phyloP scores from a whole-genome alignment of 192 early-diverging fungal genomes.

The Backusella mclennaniae region DNA sequence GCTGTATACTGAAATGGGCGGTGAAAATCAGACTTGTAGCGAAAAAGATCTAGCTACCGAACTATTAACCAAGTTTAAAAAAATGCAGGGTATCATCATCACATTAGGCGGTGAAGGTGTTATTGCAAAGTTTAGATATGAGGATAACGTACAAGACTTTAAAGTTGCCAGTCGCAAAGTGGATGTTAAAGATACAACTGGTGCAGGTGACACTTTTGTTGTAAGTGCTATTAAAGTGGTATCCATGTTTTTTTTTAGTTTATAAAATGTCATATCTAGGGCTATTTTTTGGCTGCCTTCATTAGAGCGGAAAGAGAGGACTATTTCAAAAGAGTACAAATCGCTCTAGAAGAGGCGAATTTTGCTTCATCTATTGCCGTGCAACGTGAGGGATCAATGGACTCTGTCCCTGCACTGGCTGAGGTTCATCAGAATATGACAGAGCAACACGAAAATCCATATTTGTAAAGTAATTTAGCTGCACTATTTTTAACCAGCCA shows the following conservation, averaged over 20 bases:
- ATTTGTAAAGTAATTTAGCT: background rate
- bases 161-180: slow-evolving; percentile 42
- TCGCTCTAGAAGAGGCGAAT: slow-evolving; percentile 58
- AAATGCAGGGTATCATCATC: slow-evolving; percentile 58
- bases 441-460: slow-evolving; percentile 4
- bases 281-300: slow-evolving; percentile 64
- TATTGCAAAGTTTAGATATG: slow-evolving; percentile 41
- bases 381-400: slow-evolving; percentile 63
- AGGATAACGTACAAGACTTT: slow-evolving; percentile 38
- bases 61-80: slow-evolving; percentile 43
- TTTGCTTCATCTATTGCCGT: slow-evolving; percentile 68
- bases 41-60: slow-evolving; percentile 31
- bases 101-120: slow-evolving; percentile 71
- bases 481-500: slow-evolving; percentile 11
- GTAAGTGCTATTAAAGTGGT: slow-evolving; percentile 27
- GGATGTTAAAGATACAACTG: slow-evolving; percentile 56
- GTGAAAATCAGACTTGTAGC: background rate
- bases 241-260: background rate
- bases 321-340: slow-evolving; percentile 33
- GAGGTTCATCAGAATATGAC: slow-evolving; percentile 34
- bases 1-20: slow-evolving; percentile 39
- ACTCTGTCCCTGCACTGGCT: slow-evolving; percentile 54
- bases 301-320: slow-evolving; percentile 36
- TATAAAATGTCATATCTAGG: slow-evolving; percentile 36
- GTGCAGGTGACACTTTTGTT: slow-evolving; percentile 64